These are phyloP conservation scores for Artemisia annua DNA, from an alignment of 129 eudicot genomes.

Conservation along the genomic window DNA sequence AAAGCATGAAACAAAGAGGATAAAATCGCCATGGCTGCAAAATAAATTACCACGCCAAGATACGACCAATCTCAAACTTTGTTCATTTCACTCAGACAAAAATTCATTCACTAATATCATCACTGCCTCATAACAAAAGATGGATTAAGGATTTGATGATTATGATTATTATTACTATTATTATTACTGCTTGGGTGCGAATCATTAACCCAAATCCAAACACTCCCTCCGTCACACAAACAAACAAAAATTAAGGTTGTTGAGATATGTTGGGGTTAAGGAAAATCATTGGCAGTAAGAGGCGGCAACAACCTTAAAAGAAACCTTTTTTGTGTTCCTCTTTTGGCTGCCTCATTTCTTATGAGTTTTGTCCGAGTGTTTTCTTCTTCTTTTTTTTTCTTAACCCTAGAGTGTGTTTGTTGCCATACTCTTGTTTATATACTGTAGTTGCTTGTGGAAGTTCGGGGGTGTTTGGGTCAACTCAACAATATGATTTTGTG, in stretches of 20 bases:
- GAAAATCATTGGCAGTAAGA: constrained; percentile 16
- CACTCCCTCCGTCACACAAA: not conserved
- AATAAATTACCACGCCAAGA: no score
- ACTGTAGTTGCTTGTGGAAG: not conserved
- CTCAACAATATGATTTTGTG: no score
- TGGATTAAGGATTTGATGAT: no score
- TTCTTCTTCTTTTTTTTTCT: not conserved
- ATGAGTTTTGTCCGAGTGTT: not conserved
- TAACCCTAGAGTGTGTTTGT: not conserved
- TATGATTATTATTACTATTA: not conserved
- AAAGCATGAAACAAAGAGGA: no score
- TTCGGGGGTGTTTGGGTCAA: no score
- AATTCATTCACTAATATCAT: not conserved
- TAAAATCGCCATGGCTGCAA: no score
- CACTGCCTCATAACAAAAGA: not conserved
- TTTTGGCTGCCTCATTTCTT: constrained; percentile 20
- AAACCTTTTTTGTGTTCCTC: not conserved
- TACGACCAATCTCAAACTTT: not conserved
- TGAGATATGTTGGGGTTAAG: not conserved
- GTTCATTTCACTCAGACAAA: constrained; percentile 4
- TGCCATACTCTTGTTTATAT: not conserved
- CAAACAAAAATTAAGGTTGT: not conserved
- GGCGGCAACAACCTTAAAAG: constrained; percentile 24
- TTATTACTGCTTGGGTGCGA: not conserved
- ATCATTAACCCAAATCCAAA: not conserved